A percentile compares a stretch with the other conserved stretches of the same genome.
phyloP scores from a whole-genome alignment of 768 basidiomycete species.

The Lanmaoa rubissima region DNA sequence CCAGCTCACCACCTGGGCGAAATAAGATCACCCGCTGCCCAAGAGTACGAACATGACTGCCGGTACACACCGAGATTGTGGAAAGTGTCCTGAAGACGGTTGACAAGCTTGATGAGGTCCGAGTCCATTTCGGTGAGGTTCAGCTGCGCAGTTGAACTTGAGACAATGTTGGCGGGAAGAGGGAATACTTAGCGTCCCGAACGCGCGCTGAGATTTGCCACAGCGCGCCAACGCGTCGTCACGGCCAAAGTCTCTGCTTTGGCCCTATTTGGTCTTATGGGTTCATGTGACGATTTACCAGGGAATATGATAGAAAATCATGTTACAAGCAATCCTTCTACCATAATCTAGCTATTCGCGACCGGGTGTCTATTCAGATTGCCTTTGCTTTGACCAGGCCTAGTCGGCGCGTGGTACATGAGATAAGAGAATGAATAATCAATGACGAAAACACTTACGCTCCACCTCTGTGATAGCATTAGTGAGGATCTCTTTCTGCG shows the following conservation, averaged over 20 bases:
- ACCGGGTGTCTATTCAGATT: slow-evolving; percentile 51
- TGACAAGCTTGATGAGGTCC: slow-evolving; percentile 91
- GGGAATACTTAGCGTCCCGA: slow-evolving; percentile 1
- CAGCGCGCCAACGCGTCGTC: slow-evolving; percentile 31
- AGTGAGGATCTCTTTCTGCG: slow-evolving; percentile 78
- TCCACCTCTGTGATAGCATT: slow-evolving; percentile 88
- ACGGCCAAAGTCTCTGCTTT: slow-evolving; percentile 29
- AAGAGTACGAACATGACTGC: not conserved
- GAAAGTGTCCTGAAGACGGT: slow-evolving; percentile 93
- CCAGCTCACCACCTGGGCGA: slow-evolving; percentile 75
- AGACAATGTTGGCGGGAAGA: slow-evolving; percentile 5
- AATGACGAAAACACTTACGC: slow-evolving; percentile 56
- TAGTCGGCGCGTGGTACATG: slow-evolving; percentile 30
- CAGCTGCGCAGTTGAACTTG: not conserved
- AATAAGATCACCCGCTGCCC: slow-evolving; percentile 10
- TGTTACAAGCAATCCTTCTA: slow-evolving; percentile 17
- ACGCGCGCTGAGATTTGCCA: slow-evolving; percentile 17
- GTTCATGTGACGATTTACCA: not conserved
- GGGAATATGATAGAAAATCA: slow-evolving; percentile 7
- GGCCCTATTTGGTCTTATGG: slow-evolving; percentile 21
- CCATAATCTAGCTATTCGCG: slow-evolving; percentile 26
- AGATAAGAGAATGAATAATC: not conserved
- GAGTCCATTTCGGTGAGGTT: slow-evolving; percentile 68
- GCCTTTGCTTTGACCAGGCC: slow-evolving; percentile 91
- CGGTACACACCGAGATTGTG: slow-evolving; percentile 70